Base-by-base conservation (phyloP, 257 asterid genomes). In the Solanum chaucha region DNA sequence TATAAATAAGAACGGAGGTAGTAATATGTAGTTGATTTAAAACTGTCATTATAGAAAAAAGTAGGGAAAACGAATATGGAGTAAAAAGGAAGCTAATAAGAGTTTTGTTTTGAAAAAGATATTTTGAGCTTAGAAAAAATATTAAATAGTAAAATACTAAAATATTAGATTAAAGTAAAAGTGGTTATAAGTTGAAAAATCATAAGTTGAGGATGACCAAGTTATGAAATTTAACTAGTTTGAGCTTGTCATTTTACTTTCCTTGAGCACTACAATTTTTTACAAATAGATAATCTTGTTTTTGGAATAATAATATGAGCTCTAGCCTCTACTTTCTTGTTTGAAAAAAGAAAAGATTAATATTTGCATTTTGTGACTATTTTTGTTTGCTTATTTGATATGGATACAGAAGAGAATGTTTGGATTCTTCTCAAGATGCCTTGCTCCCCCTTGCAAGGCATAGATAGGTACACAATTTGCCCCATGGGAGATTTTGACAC, bases 371-470 rank as follows among this genome's bases (percentile, higher is more conserved):
- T n/a, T 26, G 15, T 78, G 64, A 44, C 64, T 55, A 4, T 24
- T 78, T 44, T 61, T 30, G 12, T 9, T 48, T 67, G 71, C 2
- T 64, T 22, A 9, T 26, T 74, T 86, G 20, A 51, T 17, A 46
- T 86, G 38, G 6, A 20, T 91, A 94, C 97, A 96, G 99, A 94
- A 94, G 91, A 94, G 88, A 81, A 91, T 93, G 92, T 90, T 95
- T 89, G 98, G 98, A 74, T 94, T 96, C 94, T 92, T 96, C 80
- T 94, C 98, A 61, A 92, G 94, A 89, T 96, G 99, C 94, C 93
- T 96, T 90, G 95, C 86, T 84, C 96, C 98, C 3, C 97, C 96
- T 59, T 96, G 99, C 82, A 91, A 89, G 68, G 92, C 95, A 58
- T 96, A 92, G 93, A 20, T 55, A 55, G 64, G n/a, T 19, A 38